phyloP scores from a whole-genome alignment of 441 rosid species.

The Populus hybrid region DNA sequence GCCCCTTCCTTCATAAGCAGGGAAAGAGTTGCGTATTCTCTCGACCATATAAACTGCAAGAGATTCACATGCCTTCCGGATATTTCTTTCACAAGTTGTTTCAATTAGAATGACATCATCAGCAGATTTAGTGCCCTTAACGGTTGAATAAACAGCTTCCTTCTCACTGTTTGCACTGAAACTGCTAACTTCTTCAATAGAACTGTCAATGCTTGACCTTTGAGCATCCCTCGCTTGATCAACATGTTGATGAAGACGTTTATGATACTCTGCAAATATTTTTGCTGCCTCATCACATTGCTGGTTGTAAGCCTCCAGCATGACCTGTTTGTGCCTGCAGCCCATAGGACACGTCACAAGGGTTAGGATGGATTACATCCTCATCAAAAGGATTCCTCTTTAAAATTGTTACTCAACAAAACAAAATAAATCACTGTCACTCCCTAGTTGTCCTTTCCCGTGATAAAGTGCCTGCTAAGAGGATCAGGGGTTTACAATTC shows the following conservation, averaged over 20 bases:
- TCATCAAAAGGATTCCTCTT: not conserved
- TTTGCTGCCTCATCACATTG: conserved; percentile 93
- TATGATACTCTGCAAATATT: conserved; percentile 89
- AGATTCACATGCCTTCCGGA: conserved; percentile 82
- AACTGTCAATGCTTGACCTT: conserved; percentile 54
- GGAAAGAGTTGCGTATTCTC: conserved; percentile 66
- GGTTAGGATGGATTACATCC: not conserved
- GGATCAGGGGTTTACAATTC: not conserved
- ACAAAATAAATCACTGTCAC: not conserved
- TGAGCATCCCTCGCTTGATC: conserved; percentile 83
- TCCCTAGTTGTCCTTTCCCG: not conserved
- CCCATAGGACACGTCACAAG: conserved; percentile 1
- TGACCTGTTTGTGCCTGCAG: conserved; percentile 82
- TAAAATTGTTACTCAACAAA: not conserved
- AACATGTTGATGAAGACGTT: conserved; percentile 63
- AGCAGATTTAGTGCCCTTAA: conserved; percentile 69
- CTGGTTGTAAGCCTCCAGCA: conserved; percentile 85
- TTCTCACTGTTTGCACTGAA: conserved; percentile 48
- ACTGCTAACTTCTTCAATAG: conserved; percentile 50
- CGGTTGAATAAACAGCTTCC: conserved; percentile 88
- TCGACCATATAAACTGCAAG: conserved; percentile 69
- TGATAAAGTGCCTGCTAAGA: not conserved
- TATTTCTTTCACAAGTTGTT: conserved; percentile 70
- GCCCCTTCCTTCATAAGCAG: conserved; percentile 92
- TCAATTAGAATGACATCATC: conserved; percentile 90